Conservation (phyloP, 2,329 filamentous ascomycete genomes). For the Calonectria pauciramosa region DNA sequence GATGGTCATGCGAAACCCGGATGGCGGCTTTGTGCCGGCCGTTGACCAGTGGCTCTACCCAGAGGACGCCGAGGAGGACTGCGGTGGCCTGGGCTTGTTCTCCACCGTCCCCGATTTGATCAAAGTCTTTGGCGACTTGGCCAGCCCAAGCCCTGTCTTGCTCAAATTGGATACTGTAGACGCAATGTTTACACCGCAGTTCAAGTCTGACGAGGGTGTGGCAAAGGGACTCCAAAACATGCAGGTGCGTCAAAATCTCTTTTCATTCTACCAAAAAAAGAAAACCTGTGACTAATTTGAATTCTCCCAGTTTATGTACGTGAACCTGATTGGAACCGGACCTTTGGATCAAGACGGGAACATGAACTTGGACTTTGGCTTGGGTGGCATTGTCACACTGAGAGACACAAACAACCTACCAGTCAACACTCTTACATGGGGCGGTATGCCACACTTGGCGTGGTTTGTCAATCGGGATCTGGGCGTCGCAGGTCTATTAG, state of each 20-base stretch:
- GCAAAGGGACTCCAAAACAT: background rate
- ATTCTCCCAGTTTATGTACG: slow-evolving; percentile 3
- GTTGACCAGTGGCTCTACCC: background rate
- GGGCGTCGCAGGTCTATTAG: background rate
- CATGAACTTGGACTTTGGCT: slow-evolving; percentile 8
- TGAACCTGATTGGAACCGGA: slow-evolving; percentile 11
- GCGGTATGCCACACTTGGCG: slow-evolving; percentile 14
- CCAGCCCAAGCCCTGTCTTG: background rate
- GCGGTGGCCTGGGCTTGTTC: slow-evolving; percentile 6
- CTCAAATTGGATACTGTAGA: slow-evolving; percentile 7
- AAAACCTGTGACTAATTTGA: background rate
- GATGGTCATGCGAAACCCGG: background rate
- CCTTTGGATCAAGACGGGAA: background rate
- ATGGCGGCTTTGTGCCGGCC: background rate
- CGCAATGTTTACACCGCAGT: slow-evolving; percentile 9
- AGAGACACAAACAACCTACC: slow-evolving; percentile 8
- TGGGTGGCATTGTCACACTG: background rate
- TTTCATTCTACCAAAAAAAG: too few relatives aligned
- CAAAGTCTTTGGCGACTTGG: slow-evolving; percentile 6
- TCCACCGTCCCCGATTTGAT: slow-evolving; percentile 10
- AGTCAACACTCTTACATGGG: slow-evolving; percentile 5
- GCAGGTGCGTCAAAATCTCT: background rate
- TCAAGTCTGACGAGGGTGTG: background rate
- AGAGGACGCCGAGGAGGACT: slow-evolving; percentile 8
- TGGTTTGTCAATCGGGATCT: slow-evolving; percentile 19